Evolutionary conservation across 2,329 filamentous ascomycete genomes (phyloP).

Genomic region (Stromatinia cepivora): DNA sequence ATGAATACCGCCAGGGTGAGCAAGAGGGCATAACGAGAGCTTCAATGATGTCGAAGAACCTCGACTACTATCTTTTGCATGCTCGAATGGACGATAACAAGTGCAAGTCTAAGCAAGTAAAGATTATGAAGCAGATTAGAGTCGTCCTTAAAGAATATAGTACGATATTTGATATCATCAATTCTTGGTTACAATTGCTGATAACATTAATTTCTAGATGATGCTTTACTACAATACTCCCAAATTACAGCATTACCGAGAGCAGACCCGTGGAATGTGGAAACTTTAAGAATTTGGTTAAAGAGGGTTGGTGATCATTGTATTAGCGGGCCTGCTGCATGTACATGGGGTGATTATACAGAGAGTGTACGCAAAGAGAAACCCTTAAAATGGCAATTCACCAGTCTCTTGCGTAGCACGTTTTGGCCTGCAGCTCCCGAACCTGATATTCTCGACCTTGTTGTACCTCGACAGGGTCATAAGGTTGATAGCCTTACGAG

Average conservation of each 20-base stretch:
- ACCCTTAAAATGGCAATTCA: constrained; percentile 16
- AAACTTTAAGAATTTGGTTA: background rate
- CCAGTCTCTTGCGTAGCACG: constrained; percentile 15
- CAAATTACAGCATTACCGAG: constrained; percentile 23
- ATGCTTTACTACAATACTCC: constrained; percentile 27
- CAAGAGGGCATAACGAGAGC: background rate
- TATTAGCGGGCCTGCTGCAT: constrained; percentile 17
- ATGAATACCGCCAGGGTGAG: constrained; percentile 17
- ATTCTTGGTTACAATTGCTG: background rate
- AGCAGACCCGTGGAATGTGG: constrained; percentile 27
- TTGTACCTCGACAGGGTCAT: constrained; percentile 23
- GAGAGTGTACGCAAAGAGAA: background rate
- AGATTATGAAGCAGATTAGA: constrained; percentile 26
- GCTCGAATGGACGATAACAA: background rate
- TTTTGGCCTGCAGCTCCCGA: background rate
- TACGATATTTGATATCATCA: constrained; percentile 4
- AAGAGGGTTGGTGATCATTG: background rate
- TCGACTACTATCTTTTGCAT: background rate
- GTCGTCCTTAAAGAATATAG: constrained; percentile 28
- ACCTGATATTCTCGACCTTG: constrained; percentile 23
- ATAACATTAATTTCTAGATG: constrained; percentile 19
- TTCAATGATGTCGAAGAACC: constrained; percentile 6
- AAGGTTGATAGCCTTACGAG: constrained; percentile 27
- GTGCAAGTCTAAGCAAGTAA: constrained; percentile 22
- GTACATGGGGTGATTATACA: constrained; percentile 19